phyloP scores from a whole-genome alignment of 2,329 filamentous ascomycete species.

The Geosmithia putterillii region DNA sequence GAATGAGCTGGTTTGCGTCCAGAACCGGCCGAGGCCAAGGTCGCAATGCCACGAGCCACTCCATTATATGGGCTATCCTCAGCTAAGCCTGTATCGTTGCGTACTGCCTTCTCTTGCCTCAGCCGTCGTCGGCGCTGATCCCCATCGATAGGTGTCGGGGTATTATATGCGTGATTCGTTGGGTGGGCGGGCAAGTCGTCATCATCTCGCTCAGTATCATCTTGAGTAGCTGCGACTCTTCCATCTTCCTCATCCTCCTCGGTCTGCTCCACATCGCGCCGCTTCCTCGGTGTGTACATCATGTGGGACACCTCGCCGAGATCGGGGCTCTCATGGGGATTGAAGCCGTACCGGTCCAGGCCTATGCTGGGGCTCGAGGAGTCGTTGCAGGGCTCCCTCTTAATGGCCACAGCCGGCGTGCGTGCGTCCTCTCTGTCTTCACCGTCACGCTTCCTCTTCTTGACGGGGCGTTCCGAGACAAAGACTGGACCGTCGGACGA shows the following conservation, averaged over 20 bases:
- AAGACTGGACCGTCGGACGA: conserved; percentile 40
- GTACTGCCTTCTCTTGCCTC: not conserved
- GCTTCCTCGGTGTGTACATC: conserved; percentile 23
- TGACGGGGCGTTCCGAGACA: conserved; percentile 34
- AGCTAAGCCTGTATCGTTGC: too few relatives aligned
- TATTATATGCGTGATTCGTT: not conserved
- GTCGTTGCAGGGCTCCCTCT: conserved; percentile 1
- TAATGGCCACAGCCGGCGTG: not conserved
- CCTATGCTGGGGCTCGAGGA: conserved; percentile 4
- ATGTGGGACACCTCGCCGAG: conserved; percentile 24
- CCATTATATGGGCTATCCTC: too few relatives aligned
- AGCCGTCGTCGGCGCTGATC: not conserved
- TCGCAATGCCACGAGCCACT: not conserved
- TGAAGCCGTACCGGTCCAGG: conserved; percentile 10
- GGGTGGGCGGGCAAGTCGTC: not conserved
- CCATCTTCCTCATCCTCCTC: not conserved
- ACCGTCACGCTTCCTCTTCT: conserved; percentile 29
- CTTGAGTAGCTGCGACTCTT: too few relatives aligned
- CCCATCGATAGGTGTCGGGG: not conserved
- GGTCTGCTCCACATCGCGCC: conserved; percentile 7
- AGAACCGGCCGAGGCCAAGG: conserved; percentile 1
- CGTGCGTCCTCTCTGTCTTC: conserved; percentile 5
- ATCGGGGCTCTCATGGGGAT: conserved; percentile 46
- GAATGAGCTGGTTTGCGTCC: conserved; percentile 2
- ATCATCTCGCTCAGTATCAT: not conserved